Evolutionary conservation across 1,139 yeast species (phyloP), one percentile per base, ranked within the genome.

Genomic region (Geotrichum histeridarum): DNA sequence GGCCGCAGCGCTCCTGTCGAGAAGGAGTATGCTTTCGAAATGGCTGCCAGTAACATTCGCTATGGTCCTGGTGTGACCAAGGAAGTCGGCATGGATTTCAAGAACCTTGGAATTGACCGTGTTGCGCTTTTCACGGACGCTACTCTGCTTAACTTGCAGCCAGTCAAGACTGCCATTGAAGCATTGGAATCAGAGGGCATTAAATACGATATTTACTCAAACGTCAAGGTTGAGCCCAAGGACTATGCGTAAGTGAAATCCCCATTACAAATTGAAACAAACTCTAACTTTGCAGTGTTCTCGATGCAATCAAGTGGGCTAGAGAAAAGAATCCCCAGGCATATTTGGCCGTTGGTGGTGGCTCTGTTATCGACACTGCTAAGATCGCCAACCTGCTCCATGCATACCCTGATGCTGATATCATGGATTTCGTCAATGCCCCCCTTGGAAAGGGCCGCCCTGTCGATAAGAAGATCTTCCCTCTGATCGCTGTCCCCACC

Each of bases 401-500:
- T 51, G 62, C 63, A 30, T 72, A 73, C 59, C 72, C 71, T 8
- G 71, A 72, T 27, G 69, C 72, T 1, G 73, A 70, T 46, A 61
- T 72, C 42, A 61, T 73, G 51, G 75, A 71, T 59, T 72, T 72
- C 58, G 75, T 73, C 57, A 72, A 72, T 56, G 75, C 75, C 4
- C 76, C 76, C 7, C 61, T 72, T 5, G 76, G 76, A n/a, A 70
- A 70, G 54, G 76, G 74, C 2, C 59, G 64, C 50, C 74, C 76
- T 8, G 65, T 72, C 30, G 68, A 65, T 30, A 62, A 64, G 43
- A 55, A 61, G 38, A 60, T 72, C 54, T 59, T 65, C 53, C 78
- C 78, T 4, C 60, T 75, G 58, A 70, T 74, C 53, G 77, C 78
- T 7, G 69, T 74, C 42, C 75, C 75, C 42, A 73, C 76, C 22